A percentile compares a stretch with the other conserved stretches of the same genome.
These are phyloP conservation scores for Tilletia horrida DNA, from an alignment of 1,284 basidiomycete genomes.

Conservation along the genomic window DNA sequence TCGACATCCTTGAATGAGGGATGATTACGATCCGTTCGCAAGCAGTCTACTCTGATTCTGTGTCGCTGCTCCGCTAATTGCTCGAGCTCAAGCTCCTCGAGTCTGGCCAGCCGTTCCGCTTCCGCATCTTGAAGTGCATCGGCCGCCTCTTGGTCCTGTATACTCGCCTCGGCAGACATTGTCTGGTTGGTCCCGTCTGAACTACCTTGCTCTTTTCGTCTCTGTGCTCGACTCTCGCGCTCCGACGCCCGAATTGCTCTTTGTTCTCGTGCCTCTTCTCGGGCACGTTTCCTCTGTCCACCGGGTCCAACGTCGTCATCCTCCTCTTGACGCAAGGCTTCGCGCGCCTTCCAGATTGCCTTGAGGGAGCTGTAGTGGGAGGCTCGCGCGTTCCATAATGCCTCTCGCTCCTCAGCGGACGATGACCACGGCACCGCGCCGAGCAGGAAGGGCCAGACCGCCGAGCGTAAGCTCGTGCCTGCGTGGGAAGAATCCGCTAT, in stretches of 20 bases:
- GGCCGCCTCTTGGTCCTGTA: constrained; percentile 60
- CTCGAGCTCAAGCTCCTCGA: constrained; percentile 9
- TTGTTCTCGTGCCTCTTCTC: background rate
- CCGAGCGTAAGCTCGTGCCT: constrained; percentile 24
- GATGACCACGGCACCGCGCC: constrained; percentile 76
- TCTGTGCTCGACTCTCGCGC: background rate
- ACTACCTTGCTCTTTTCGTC: background rate
- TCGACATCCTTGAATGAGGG: constrained; percentile 66
- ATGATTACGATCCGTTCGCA: constrained; percentile 90
- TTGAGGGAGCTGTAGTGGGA: constrained; percentile 33
- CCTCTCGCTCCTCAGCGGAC: constrained; percentile 36
- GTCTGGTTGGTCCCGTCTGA: background rate
- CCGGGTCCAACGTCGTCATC: background rate
- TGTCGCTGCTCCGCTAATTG: constrained; percentile 65
- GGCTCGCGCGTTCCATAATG: constrained; percentile 26
- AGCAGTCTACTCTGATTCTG: constrained; percentile 89
- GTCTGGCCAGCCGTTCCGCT: constrained; percentile 11
- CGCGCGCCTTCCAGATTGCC: constrained; percentile 26
- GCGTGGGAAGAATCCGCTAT: constrained; percentile 25
- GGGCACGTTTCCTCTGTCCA: background rate
- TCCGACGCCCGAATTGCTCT: background rate
- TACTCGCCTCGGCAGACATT: constrained; percentile 62
- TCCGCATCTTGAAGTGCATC: constrained; percentile 52
- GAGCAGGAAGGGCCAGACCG: constrained; percentile 84
- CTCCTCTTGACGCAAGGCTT: background rate